Conservation (phyloP, 176 grass and related monocot species). For the Elaeis guineensis region DNA sequence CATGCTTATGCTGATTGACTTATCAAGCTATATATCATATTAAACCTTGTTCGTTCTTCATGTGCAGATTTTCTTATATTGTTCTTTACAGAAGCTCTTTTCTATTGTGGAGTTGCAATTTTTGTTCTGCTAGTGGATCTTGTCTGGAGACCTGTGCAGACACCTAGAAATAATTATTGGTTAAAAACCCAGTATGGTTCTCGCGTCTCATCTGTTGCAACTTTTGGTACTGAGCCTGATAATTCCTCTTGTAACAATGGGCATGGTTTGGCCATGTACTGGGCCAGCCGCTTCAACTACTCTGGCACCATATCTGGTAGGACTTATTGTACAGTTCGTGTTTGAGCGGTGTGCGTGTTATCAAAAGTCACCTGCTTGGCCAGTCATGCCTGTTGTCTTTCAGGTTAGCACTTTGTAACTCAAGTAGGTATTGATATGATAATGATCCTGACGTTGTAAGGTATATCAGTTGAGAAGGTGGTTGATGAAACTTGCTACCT, state of each 20-base stretch:
- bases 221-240: constrained; percentile 71
- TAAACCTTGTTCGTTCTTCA: constrained; percentile 18
- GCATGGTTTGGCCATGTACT: constrained; percentile 97
- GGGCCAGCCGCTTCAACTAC: constrained; percentile 92
- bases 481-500: no score
- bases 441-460: no score
- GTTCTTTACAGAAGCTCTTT: constrained; percentile 95
- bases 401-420: constrained; percentile 35
- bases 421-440: no score
- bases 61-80: constrained; percentile 94
- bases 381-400: constrained; percentile 85
- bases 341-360: constrained; percentile 76
- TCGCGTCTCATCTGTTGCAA: constrained; percentile 68
- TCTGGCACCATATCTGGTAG: constrained; percentile 90
- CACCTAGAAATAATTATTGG: constrained; percentile 40
- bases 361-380: constrained; percentile 80
- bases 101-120: constrained; percentile 73
- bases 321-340: constrained; percentile 83
- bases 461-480: no score
- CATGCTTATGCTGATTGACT: no score
- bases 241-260: constrained; percentile 94
- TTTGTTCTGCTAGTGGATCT: constrained; percentile 83
- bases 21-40: neutral
- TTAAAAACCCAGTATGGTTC: constrained; percentile 52
- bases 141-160: constrained; percentile 63